Evolutionary conservation across 2,329 filamentous ascomycete species (phyloP), one percentile per base, ranked within the genome.

Genomic region (Trichoderma atroviride): DNA sequence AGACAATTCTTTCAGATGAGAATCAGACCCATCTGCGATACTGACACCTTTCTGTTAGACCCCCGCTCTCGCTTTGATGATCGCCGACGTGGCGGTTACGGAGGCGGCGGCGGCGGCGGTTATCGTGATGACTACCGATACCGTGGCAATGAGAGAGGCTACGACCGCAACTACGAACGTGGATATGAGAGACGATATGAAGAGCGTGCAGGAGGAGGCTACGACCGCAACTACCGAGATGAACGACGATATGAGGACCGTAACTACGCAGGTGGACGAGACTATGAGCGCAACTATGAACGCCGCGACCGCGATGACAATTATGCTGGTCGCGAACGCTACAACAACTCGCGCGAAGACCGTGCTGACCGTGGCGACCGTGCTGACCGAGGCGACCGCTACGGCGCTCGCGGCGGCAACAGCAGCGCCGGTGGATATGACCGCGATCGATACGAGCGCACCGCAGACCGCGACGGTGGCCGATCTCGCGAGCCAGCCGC

Each of bases 11-110:
- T 14, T 69, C 73, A 71, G 74, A 71, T 70, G 74, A 2, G 19
- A 35, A 11, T 65, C 14, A 59, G 14, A 5, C 22, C 9, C n/a
- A 13, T 13, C 47, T 24, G n/a, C 11, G 47, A 10, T 47, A 24
- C 37, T 65, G 27, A 59, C 19, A 3, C 27, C 4, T 9, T 13
- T 7, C 22, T 50, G 33, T 53, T 16, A 81, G 81, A 83, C 67
- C 79, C 79, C 24, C 80, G 81, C 68, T 79, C 77, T 67, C 79
- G 82, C 75, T 87, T 79, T 76, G 89, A 91, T 72, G 88, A 91
- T 70, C 87, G 89, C 76, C 87, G 88, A 72, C 85, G 89, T 73
- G 87, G 89, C 72, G 87, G 88, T 70, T 86, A 86, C 72, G 84
- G 87, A 29, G 79, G 80, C 40, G 81, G 33, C 33, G 33, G 80